Evolutionary conservation across 192 early-diverging fungal species (phyloP).

Genomic region (Coemansia sp.): DNA sequence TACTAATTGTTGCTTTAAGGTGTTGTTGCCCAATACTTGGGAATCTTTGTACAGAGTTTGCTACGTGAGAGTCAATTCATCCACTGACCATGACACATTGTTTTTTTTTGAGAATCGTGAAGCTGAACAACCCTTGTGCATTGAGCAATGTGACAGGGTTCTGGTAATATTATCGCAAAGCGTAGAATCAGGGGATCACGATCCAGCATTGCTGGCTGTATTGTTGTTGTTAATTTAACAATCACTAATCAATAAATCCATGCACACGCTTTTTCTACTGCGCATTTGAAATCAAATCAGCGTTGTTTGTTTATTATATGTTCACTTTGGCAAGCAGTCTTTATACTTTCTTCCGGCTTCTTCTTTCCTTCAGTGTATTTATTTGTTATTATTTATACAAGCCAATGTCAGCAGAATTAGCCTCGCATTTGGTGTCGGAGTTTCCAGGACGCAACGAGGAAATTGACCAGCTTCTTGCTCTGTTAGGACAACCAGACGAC

Average conservation of each 20-base stretch:
- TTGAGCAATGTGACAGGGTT: not conserved
- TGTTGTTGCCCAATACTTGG: not conserved
- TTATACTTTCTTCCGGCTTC: not conserved
- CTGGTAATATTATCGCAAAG: too few species aligned
- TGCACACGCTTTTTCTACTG: not conserved
- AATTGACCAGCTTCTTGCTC: conserved; percentile 31
- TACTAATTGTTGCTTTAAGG: too few species aligned
- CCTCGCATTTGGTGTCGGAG: conserved; percentile 49
- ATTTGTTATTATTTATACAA: not conserved
- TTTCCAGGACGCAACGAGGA: conserved; percentile 43
- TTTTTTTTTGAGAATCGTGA: not conserved
- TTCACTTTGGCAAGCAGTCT: not conserved
- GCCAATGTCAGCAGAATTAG: not conserved
- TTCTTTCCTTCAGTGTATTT: not conserved
- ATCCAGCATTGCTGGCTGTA: not conserved
- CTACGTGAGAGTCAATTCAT: not conserved
- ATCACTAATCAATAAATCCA: not conserved
- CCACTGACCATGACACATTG: not conserved
- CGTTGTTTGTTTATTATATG: not conserved
- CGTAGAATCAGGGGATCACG: too few species aligned
- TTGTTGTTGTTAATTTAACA: not conserved
- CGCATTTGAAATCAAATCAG: not conserved
- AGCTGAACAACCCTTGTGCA: too few species aligned
- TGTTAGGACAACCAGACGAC: conserved; percentile 43
- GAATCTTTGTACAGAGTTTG: not conserved